Conservation (phyloP, 164 flowering plant species). For the Akebia trifoliata region DNA sequence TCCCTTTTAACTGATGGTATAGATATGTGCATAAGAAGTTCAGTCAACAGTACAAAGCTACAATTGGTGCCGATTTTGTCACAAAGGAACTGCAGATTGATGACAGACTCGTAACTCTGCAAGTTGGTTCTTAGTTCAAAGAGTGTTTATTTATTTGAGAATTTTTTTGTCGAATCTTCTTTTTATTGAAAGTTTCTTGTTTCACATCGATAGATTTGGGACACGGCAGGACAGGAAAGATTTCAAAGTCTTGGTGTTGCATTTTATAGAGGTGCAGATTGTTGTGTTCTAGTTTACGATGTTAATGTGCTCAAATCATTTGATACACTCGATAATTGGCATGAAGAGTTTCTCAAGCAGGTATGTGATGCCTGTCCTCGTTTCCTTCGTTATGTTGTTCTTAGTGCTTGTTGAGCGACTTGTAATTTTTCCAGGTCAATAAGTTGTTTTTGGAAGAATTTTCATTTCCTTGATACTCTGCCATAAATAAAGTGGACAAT, state of each 20-base stretch:
- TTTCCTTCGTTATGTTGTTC: background rate
- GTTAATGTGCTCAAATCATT: slow-evolving; percentile 85
- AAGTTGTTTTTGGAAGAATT: background rate
- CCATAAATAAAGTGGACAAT: no score
- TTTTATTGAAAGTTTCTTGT: background rate
- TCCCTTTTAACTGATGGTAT: slow-evolving; percentile 24
- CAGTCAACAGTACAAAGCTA: slow-evolving; percentile 90
- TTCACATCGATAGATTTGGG: slow-evolving; percentile 65
- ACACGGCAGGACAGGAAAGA: slow-evolving; percentile 96
- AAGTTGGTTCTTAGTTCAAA: slow-evolving; percentile 37
- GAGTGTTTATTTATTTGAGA: background rate
- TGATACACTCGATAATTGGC: slow-evolving; percentile 88
- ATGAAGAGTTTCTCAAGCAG: slow-evolving; percentile 92
- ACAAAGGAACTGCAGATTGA: slow-evolving; percentile 91
- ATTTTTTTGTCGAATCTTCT: no score
- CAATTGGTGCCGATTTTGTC: slow-evolving; percentile 89
- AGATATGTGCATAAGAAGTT: slow-evolving; percentile 92
- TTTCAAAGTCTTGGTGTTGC: slow-evolving; percentile 98
- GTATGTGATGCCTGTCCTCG: slow-evolving; percentile 24
- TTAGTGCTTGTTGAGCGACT: background rate
- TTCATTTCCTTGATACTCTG: no score
- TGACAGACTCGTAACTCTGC: slow-evolving; percentile 76
- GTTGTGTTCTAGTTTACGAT: slow-evolving; percentile 90
- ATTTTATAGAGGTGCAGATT: slow-evolving; percentile 92
- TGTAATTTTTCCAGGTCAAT: background rate